Base-by-base conservation (phyloP, 2,329 filamentous ascomycete species). In the Scedosporium aurantiacum region DNA sequence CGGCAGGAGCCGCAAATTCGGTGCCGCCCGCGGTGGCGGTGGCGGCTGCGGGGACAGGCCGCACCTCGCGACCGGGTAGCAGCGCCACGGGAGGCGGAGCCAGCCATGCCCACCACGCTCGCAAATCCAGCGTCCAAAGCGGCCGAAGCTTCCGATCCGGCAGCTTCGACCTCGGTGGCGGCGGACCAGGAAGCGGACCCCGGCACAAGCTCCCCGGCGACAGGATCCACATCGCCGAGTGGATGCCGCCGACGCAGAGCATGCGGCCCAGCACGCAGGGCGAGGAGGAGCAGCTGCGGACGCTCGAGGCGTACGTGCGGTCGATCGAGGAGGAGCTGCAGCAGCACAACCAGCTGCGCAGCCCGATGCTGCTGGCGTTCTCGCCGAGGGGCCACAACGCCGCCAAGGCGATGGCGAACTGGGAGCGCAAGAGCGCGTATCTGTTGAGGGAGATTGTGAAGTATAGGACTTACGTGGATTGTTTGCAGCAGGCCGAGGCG, bases 371-470 rank as follows among this genome's bases (percentile, higher is more conserved):
- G 61, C 81, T 96, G 61, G 91, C 94, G 7, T 97, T 95, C 71
- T 91, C 90, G 14, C 89, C 91, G 2, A 84, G 91, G 32, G 88
- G 93, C 64, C 81, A 84, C 43, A 97, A 97, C 69, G 83, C 87
- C 16, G 79, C 78, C 64, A 92, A 89, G 73, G 91, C 93, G 16
- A 93, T 97, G 89, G 82, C 87, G 21, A 99, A 99, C 73, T 99
- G 94, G 93, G 92, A 99, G 78, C 86, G 89, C 70, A 97, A 97
- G 77, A 95, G 90, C 61, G 87, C 90, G 32, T 96, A 97, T 71
- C 77, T 99, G 47, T 80, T 97, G 12, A 82, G 90, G 41, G 94
- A 99, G 76, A 97, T 95, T 72, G 91, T 97, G 73, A 97, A 97
- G 74, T 97, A 96, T 76, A 82, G 88, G 63, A 97, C 92, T 0